Conservation (phyloP, 139 green algal genomes). For the Nannochloris sp. region DNA sequence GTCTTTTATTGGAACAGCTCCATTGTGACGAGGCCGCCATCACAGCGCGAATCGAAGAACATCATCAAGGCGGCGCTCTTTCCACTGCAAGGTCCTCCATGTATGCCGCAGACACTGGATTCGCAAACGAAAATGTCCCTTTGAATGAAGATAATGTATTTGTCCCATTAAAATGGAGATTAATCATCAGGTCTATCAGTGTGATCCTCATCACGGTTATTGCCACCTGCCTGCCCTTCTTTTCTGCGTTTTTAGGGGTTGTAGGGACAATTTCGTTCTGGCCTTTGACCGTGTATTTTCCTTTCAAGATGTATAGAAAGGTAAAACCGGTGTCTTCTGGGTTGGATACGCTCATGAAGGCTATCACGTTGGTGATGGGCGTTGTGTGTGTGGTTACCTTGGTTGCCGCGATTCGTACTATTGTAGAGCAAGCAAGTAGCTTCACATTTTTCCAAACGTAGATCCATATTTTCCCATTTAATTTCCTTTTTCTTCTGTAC, state of each 20-base stretch:
- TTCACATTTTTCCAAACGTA: too few species aligned
- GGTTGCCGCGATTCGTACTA: neutral
- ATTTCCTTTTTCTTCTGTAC: too few species aligned
- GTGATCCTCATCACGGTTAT: neutral
- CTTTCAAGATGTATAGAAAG: neutral
- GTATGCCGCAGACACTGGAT: slow-evolving; percentile 10
- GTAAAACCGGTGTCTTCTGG: neutral
- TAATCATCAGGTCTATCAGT: neutral
- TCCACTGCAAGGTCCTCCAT: neutral
- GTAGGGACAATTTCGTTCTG: neutral
- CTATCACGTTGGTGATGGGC: neutral
- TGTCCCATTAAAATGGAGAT: neutral
- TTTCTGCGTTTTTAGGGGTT: neutral
- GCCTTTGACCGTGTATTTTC: neutral
- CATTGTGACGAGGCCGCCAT: too few species aligned
- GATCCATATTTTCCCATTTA: too few species aligned
- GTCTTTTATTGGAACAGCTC: neutral
- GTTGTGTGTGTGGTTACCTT: neutral
- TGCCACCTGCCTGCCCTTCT: neutral
- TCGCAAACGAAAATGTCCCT: slow-evolving; percentile 12
- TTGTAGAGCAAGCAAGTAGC: too few species aligned
- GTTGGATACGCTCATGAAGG: neutral
- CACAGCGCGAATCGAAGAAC: neutral
- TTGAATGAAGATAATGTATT: neutral
- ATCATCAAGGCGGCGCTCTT: neutral